Evolutionary conservation across 768 basidiomycete species (phyloP).

Genomic region (Auriscalpium vulgare): DNA sequence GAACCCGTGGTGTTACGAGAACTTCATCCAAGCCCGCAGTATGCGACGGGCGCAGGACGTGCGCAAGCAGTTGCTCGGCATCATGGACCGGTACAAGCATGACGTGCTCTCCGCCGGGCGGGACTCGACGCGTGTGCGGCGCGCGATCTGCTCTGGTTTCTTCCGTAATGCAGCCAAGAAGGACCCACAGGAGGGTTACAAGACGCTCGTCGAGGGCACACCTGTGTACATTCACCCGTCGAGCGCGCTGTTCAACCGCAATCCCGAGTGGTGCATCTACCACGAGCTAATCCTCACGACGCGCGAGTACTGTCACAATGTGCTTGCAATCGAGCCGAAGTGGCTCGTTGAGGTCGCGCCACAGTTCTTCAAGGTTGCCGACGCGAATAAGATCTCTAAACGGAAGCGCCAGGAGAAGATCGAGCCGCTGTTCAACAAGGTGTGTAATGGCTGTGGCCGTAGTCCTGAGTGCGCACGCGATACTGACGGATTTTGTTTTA

Average conservation of each 20-base stretch:
- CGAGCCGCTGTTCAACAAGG: slow-evolving; percentile 89
- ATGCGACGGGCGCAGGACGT: slow-evolving; percentile 98
- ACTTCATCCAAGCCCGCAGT: slow-evolving; percentile 95
- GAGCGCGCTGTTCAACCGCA: slow-evolving; percentile 92
- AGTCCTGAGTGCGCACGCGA: not conserved
- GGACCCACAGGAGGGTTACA: slow-evolving; percentile 96
- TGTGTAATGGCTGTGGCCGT: slow-evolving; percentile 12
- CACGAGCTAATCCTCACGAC: slow-evolving; percentile 95
- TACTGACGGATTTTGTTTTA: slow-evolving; percentile 14
- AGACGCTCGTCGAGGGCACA: slow-evolving; percentile 95
- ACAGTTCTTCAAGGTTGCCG: slow-evolving; percentile 97
- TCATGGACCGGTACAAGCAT: slow-evolving; percentile 99
- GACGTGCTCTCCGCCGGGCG: slow-evolving; percentile 88
- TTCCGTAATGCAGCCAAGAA: slow-evolving; percentile 99
- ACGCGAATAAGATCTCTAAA: slow-evolving; percentile 95
- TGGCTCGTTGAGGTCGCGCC: slow-evolving; percentile 98
- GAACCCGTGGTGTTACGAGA: slow-evolving; percentile 99
- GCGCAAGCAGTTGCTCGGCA: slow-evolving; percentile 92
- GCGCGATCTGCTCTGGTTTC: slow-evolving; percentile 95
- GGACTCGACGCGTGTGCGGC: slow-evolving; percentile 89
- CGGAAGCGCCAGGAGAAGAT: slow-evolving; percentile 96
- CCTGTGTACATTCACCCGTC: slow-evolving; percentile 98
- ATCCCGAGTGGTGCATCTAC: slow-evolving; percentile 94
- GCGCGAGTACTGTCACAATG: slow-evolving; percentile 89
- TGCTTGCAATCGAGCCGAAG: slow-evolving; percentile 94